Percentiles rank a stretch among this genome's conserved stretches.
phyloP scores from a whole-genome alignment of 352 stramenopile species.

The Globisporangium cederbergense region DNA sequence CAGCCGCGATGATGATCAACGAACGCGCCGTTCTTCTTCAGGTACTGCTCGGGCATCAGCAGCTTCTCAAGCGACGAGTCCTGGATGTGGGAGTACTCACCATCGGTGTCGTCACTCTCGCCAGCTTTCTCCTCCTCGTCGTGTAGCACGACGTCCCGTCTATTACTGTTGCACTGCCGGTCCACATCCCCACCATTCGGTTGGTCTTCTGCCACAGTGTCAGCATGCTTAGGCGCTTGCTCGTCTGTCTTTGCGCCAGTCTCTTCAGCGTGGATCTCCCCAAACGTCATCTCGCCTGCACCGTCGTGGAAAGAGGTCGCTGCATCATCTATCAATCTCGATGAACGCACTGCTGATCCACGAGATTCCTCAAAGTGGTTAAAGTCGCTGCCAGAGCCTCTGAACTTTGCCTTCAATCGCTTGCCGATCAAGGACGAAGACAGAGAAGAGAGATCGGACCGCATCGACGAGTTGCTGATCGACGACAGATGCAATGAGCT shows the following conservation, averaged over 20 bases:
- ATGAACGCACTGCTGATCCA: not conserved
- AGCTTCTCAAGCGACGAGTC: constrained; percentile 22
- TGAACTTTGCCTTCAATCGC: constrained; percentile 10
- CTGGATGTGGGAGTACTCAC: not conserved
- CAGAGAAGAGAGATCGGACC: constrained; percentile 57
- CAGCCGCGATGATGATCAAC: constrained; percentile 48
- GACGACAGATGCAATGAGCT: constrained; percentile 67
- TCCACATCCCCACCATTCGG: not conserved
- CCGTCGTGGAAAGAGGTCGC: not conserved
- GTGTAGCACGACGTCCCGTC: not conserved
- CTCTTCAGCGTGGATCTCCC: not conserved
- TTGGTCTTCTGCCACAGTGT: not conserved
- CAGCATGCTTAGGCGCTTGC: not conserved
- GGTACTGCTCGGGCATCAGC: constrained; percentile 42
- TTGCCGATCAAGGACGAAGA: constrained; percentile 50
- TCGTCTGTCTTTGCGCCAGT: not conserved
- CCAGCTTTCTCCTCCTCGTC: constrained; percentile 20
- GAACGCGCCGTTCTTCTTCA: constrained; percentile 41
- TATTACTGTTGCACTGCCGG: not conserved
- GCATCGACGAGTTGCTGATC: constrained; percentile 40
- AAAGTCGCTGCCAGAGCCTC: not conserved
- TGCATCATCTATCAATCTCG: not conserved
- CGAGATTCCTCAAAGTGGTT: not conserved
- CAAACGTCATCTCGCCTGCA: not conserved
- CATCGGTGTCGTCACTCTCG: constrained; percentile 9